Percentiles rank a stretch among this genome's conserved stretches.
Conservation (phyloP, 371 early-diverging fungal genomes). For the Mucor circinelloides region DNA sequence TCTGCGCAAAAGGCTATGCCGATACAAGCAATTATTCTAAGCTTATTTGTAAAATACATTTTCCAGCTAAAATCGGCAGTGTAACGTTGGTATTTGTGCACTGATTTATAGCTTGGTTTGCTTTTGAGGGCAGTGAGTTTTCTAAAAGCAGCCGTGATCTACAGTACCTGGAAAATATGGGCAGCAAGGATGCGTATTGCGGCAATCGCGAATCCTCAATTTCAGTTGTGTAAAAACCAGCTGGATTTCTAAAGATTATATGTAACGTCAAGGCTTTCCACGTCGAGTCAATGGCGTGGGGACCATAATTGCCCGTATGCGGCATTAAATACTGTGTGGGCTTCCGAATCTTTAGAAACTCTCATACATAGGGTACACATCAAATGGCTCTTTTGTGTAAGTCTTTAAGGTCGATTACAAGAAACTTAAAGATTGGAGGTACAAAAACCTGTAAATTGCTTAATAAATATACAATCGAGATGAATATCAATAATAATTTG, state of each 20-base stretch:
- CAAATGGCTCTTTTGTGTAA: background rate
- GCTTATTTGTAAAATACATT: background rate
- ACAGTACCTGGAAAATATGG: too few relatives aligned
- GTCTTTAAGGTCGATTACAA: background rate
- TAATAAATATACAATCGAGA: background rate
- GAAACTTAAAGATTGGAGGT: background rate
- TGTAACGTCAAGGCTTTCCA: too few relatives aligned
- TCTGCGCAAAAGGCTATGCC: background rate
- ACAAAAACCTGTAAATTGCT: background rate
- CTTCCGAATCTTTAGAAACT: background rate
- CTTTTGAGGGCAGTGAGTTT: background rate
- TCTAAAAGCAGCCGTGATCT: too few relatives aligned
- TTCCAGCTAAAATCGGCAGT: background rate
- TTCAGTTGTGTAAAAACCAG: too few relatives aligned
- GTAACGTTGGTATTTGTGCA: background rate
- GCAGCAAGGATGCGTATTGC: too few relatives aligned
- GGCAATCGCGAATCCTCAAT: too few relatives aligned
- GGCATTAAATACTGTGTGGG: too few relatives aligned
- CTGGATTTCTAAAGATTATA: too few relatives aligned
- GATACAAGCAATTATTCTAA: background rate
- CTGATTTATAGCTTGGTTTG: background rate
- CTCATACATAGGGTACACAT: background rate
- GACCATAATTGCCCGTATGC: too few relatives aligned
- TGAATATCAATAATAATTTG: background rate
- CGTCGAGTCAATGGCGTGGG: too few relatives aligned